Percentiles rank a stretch among this genome's conserved stretches.
Evolutionary conservation across 306 rosid genomes (phyloP).

Genomic region (Lithocarpus polystachyus): DNA sequence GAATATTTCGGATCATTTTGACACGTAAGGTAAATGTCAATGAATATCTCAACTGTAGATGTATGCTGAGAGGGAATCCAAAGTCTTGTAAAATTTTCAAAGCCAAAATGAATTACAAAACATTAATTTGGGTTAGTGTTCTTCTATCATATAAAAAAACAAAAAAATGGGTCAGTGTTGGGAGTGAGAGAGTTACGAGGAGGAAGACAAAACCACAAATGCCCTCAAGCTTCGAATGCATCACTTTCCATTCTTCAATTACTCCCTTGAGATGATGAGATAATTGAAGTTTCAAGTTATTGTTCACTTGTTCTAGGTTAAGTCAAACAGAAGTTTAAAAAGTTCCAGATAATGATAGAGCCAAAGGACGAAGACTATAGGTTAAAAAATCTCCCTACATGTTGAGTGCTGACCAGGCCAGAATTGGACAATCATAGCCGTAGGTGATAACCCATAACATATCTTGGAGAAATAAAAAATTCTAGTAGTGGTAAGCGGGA

Average conservation of each 20-base stretch:
- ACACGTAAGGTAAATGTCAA: too few species aligned
- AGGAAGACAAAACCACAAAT: background rate
- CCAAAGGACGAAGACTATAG: background rate
- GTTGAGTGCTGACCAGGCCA: slow-evolving; percentile 70
- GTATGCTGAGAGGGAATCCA: too few species aligned
- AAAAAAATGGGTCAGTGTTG: slow-evolving; percentile 16
- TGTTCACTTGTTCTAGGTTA: background rate
- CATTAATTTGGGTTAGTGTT: too few species aligned
- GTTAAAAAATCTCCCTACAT: slow-evolving; percentile 14
- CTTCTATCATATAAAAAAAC: too few species aligned
- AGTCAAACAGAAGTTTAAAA: slow-evolving; percentile 32
- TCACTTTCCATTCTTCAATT: slow-evolving; percentile 21
- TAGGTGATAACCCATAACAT: slow-evolving; percentile 28
- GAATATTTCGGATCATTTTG: too few species aligned
- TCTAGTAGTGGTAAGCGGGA: background rate
- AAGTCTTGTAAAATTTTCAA: background rate
- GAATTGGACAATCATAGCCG: slow-evolving; percentile 30
- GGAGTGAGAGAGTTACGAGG: slow-evolving; percentile 11
- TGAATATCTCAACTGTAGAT: too few species aligned
- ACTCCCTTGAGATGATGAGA: too few species aligned
- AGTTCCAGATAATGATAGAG: background rate
- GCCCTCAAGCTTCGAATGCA: slow-evolving; percentile 25
- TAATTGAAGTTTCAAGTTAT: background rate
- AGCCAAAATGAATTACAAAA: too few species aligned
- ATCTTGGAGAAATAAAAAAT: background rate